Base-by-base conservation (phyloP, 768 basidiomycete species). In the Mycena crocata region DNA sequence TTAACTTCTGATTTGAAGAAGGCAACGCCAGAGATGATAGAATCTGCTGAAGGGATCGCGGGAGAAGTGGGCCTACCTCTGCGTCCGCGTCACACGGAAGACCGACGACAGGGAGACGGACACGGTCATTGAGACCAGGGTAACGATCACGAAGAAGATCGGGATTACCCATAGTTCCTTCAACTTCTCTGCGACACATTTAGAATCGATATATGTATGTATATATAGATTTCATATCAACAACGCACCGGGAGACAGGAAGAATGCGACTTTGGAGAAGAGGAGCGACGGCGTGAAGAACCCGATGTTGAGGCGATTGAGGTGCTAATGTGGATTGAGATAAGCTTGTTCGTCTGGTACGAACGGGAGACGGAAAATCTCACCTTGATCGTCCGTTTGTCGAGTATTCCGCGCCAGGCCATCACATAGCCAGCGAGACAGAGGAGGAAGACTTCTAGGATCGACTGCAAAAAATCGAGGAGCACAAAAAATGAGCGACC, bases 221-320 rank as follows among this genome's bases (percentile, higher is more conserved):
- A 30, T 7, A 2, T 30, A 49, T 31, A 14, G 28, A 1, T 15
- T 12, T 1, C 30, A 21, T 2, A 2, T 1, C 26, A 72, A 9
- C 7, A 24, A 73, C 84, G 34, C 69, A 87, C 92, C 87, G 75
- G 96, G 95, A 0, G 92, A 88, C 44, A 96, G 78, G 76, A 92
- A 94, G 81, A 96, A 97, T 0, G 96, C 97, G 24, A 99, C 95
- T 80, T 98, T 99, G 15, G 93, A 95, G 80, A 97, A 96, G 34
- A 97, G 82, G 8, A 96, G 87, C 0, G 92, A 90, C 0, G 93
- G 93, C 0, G 93, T 94, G 80, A 98, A 98, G 35, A 98, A 86
- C 0, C 92, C 92, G 26, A 97, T 89, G 76, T 96, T 97, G 58
- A 97, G 80, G 24, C 87, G 84, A 73, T 94, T 95, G 23, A 94